These are phyloP conservation scores for Neopestalotiopsis rosae DNA, from an alignment of 2,329 filamentous ascomycete species.

Conservation along the genomic window DNA sequence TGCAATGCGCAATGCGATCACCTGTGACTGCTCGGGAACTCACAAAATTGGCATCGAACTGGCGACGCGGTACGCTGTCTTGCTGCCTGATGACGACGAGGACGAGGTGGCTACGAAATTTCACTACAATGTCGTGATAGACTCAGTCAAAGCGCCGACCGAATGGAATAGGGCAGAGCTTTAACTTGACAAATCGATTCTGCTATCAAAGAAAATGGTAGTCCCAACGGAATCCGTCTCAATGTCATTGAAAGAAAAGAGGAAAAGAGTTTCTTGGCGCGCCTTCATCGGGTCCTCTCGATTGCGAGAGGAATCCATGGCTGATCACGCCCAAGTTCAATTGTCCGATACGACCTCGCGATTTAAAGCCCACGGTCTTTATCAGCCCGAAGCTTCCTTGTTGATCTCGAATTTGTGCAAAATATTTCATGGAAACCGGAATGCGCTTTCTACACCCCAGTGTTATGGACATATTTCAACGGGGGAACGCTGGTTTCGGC, in stretches of 20 bases:
- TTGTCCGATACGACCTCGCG: not conserved
- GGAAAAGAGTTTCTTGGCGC: not conserved
- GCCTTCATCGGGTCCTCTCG: too few species aligned
- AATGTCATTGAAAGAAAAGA: not conserved
- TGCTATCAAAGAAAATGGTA: not conserved
- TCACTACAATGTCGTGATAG: not conserved
- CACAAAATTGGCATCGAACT: not conserved
- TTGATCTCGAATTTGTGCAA: not conserved
- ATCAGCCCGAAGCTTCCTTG: not conserved
- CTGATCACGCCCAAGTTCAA: too few species aligned
- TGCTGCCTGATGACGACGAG: not conserved
- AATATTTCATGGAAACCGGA: not conserved
- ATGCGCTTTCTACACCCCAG: not conserved
- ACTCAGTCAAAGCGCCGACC: not conserved
- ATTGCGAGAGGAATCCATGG: too few species aligned
- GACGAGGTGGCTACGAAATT: not conserved
- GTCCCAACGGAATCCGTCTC: too few species aligned
- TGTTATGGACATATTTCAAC: conserved; percentile 6
- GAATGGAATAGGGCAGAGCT: not conserved
- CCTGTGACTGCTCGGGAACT: not conserved
- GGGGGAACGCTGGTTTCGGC: not conserved
- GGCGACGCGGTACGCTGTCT: not conserved
- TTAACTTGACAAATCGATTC: not conserved
- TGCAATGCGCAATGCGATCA: not conserved
- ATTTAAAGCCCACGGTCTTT: not conserved